Conservation (phyloP, 2,329 filamentous ascomycete species). For the Phialocephala sp. region DNA sequence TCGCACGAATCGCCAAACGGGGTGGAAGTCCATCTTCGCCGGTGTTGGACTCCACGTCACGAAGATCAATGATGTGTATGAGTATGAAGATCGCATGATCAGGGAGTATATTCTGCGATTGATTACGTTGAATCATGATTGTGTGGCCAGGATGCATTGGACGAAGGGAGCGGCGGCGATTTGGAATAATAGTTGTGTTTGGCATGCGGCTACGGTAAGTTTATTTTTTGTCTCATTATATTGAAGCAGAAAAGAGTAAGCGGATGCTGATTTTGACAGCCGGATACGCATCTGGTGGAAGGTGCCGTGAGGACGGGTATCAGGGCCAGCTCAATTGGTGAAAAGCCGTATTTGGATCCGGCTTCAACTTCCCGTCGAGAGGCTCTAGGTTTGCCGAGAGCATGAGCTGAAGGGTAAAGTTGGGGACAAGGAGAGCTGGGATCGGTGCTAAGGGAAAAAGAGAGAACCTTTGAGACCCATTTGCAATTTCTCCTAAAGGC, state of each 20-base stretch:
- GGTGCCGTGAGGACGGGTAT: slow-evolving; percentile 52
- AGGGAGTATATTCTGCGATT: slow-evolving; percentile 56
- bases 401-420: not conserved
- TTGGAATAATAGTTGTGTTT: slow-evolving; percentile 61
- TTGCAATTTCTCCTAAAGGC: no score
- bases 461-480: no score
- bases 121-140: slow-evolving; percentile 58
- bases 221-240: not conserved
- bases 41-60: slow-evolving; percentile 55
- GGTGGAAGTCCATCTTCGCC: slow-evolving; percentile 53
- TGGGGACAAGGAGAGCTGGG: no score
- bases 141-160: slow-evolving; percentile 51
- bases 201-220: slow-evolving; percentile 55
- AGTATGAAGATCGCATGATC: slow-evolving; percentile 54
- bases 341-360: slow-evolving; percentile 55
- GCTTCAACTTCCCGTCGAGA: slow-evolving; percentile 42
- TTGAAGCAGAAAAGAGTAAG: no score
- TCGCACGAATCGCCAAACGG: slow-evolving; percentile 60
- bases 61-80: slow-evolving; percentile 55
- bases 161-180: slow-evolving; percentile 49
- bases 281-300: slow-evolving; percentile 56
- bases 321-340: slow-evolving; percentile 55
- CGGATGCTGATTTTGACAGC: slow-evolving; percentile 46
- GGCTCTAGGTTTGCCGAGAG: slow-evolving; percentile 13
- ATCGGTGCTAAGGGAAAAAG: no score